phyloP scores from a whole-genome alignment of 257 asterid species.

The Echites panduratus region DNA sequence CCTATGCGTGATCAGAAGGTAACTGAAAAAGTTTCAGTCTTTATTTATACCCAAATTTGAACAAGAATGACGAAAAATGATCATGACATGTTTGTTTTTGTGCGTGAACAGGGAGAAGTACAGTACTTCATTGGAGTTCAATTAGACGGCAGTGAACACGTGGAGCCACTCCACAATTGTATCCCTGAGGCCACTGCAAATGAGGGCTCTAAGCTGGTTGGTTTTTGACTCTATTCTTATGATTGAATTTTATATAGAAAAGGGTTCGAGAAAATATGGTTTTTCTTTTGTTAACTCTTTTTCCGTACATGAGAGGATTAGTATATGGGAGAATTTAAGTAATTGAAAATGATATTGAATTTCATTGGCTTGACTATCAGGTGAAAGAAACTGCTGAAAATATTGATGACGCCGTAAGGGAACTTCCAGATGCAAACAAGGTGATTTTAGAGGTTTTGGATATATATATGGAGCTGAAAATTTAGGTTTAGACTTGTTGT shows the following conservation, averaged over 20 bases:
- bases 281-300: not conserved
- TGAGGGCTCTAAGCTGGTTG: constrained; percentile 68
- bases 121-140: constrained; percentile 98
- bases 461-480: not conserved
- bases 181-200: constrained; percentile 80
- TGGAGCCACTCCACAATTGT: constrained; percentile 82
- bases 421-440: constrained; percentile 95
- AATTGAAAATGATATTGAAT: not conserved
- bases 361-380: constrained; percentile 24
- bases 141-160: constrained; percentile 93
- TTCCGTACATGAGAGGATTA: not conserved
- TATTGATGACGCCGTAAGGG: constrained; percentile 90
- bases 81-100: not conserved
- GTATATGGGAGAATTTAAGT: not conserved
- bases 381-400: constrained; percentile 92
- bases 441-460: constrained; percentile 29
- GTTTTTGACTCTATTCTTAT: not conserved
- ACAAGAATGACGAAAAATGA: not conserved
- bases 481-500: not conserved
- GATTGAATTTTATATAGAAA: not conserved
- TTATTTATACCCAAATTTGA: not conserved
- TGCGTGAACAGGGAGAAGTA: constrained; percentile 77
- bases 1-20: constrained; percentile 99
- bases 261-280: not conserved
- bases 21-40: not conserved